These are phyloP conservation scores for Lentinula raphanica DNA, from an alignment of 768 basidiomycete species.

Conservation along the genomic window DNA sequence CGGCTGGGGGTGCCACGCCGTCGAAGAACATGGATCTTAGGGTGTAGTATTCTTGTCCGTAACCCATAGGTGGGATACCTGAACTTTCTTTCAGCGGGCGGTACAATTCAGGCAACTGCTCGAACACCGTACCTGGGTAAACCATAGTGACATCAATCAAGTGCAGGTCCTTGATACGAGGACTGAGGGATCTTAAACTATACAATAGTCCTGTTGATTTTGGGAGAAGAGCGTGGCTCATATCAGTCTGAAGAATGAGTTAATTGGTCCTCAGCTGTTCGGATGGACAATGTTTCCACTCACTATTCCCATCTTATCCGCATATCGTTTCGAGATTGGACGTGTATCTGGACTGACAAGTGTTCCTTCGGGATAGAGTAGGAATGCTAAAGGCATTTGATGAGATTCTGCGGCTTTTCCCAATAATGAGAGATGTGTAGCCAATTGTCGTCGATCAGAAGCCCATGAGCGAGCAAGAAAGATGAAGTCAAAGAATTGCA, in stretches of 20 bases:
- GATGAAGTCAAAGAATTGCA: constrained; percentile 94
- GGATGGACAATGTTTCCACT: constrained; percentile 35
- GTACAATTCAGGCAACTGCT: neutral
- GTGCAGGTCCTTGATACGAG: constrained; percentile 70
- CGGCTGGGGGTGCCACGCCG: constrained; percentile 72
- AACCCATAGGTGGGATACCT: constrained; percentile 76
- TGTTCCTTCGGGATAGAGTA: constrained; percentile 95
- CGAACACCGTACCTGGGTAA: constrained; percentile 68
- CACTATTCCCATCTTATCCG: constrained; percentile 84
- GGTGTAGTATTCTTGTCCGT: constrained; percentile 87
- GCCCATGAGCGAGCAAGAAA: constrained; percentile 92
- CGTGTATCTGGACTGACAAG: constrained; percentile 84
- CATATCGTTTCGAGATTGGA: constrained; percentile 81
- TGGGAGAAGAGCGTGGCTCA: constrained; percentile 79
- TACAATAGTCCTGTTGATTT: constrained; percentile 89
- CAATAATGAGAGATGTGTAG: constrained; percentile 59
- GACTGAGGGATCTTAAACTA: constrained; percentile 73
- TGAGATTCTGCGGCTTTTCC: constrained; percentile 64
- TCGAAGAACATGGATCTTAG: constrained; percentile 83
- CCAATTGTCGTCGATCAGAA: constrained; percentile 67
- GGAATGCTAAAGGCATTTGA: constrained; percentile 69
- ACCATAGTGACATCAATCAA: constrained; percentile 89
- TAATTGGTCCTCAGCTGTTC: neutral
- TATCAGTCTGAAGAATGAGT: constrained; percentile 55
- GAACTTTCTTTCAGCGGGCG: constrained; percentile 8